Evolutionary conservation across 2,329 filamentous ascomycete genomes (phyloP).

Genomic region (Ceratocystis cacaofunesta): DNA sequence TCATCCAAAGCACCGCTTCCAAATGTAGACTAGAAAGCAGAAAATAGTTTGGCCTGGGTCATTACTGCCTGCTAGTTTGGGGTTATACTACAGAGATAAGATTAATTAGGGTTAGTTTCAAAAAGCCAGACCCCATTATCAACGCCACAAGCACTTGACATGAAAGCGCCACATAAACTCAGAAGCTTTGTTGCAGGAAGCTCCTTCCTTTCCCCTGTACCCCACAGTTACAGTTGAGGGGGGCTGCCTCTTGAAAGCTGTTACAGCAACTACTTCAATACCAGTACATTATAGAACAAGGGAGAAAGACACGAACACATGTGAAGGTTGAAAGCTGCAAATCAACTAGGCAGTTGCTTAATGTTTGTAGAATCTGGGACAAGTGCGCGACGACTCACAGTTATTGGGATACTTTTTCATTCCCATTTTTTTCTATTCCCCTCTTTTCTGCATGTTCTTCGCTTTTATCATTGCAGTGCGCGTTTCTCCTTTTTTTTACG

Average conservation of each 20-base stretch:
- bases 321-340: not conserved
- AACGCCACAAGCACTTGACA: not conserved
- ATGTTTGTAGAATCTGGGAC: not conserved
- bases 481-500: not conserved
- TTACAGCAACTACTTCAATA: not conserved
- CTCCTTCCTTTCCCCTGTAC: not conserved
- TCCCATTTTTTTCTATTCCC: not conserved
- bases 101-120: not conserved
- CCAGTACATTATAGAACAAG: too few species aligned
- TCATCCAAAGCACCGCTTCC: conserved; percentile 20
- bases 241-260: not conserved
- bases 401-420: not conserved
- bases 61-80: not conserved
- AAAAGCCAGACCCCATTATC: not conserved
- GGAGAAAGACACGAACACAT: not conserved
- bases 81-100: not conserved
- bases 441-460: not conserved
- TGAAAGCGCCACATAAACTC: not conserved
- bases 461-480: not conserved
- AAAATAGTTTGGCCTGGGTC: not conserved
- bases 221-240: not conserved
- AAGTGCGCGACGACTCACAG: not conserved
- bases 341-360: not conserved
- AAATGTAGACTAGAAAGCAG: conserved; percentile 15
- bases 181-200: not conserved